Percentiles rank a stretch among this genome's conserved stretches.
Conservation (phyloP, 768 basidiomycete genomes). For the Mycena capillaripes region DNA sequence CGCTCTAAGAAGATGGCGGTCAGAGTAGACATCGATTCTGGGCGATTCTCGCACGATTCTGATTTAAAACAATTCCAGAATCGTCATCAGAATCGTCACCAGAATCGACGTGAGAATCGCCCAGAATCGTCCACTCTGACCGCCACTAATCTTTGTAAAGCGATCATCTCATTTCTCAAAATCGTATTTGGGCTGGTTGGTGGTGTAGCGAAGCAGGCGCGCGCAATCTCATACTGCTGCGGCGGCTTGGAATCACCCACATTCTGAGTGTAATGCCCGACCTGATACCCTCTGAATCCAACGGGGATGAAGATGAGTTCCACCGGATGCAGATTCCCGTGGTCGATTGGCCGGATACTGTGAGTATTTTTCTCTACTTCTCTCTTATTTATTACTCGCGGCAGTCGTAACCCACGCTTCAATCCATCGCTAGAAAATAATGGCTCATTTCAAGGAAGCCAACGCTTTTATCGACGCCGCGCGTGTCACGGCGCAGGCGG, state of each 20-base stretch:
- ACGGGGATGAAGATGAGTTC: neutral
- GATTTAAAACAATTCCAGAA: too few species aligned
- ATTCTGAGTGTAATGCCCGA: slow-evolving; percentile 14
- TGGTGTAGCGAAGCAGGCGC: slow-evolving; percentile 8
- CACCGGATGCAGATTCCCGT: neutral
- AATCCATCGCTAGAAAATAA: neutral
- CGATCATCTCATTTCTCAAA: too few species aligned
- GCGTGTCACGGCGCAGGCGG: neutral
- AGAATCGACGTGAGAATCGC: too few species aligned
- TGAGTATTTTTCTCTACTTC: too few species aligned
- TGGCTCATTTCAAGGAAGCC: slow-evolving; percentile 5
- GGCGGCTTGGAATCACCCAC: slow-evolving; percentile 13
- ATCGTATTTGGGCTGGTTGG: too few species aligned
- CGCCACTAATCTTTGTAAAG: too few species aligned
- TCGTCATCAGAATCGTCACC: too few species aligned
- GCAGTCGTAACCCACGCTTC: too few species aligned
- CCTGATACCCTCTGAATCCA: neutral
- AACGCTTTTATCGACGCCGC: slow-evolving; percentile 24
- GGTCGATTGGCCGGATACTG: slow-evolving; percentile 13
- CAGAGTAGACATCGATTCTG: too few species aligned
- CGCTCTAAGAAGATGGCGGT: too few species aligned
- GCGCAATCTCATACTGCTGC: neutral
- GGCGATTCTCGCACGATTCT: too few species aligned
- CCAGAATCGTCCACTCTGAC: too few species aligned
- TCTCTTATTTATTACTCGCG: neutral